Evolutionary conservation across 768 basidiomycete species (phyloP).

Genomic region (Fibroporia radiculosa): DNA sequence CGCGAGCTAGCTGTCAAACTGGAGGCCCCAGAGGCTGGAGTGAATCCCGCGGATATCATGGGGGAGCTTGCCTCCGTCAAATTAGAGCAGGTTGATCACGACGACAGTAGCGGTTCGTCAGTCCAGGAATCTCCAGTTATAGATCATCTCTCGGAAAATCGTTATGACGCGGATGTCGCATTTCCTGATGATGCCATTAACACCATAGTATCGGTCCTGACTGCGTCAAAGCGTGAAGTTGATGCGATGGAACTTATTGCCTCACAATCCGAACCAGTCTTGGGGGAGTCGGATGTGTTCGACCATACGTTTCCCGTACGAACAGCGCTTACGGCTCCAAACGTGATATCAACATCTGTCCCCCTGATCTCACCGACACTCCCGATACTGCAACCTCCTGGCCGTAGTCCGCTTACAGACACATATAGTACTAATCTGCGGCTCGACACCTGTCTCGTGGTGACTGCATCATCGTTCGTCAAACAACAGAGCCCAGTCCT

Average conservation of each 20-base stretch:
- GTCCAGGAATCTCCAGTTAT: background rate
- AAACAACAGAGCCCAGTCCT: slow-evolving; percentile 37
- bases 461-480: background rate
- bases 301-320: background rate
- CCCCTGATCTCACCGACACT: background rate
- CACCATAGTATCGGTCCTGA: slow-evolving; percentile 20
- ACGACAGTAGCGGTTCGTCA: background rate
- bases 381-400: background rate
- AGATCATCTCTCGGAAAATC: too few relatives aligned
- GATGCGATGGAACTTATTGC: background rate
- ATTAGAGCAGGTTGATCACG: background rate
- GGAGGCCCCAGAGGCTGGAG: slow-evolving; percentile 17
- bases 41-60: slow-evolving; percentile 36
- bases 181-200: slow-evolving; percentile 19
- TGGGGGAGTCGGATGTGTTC: too few relatives aligned
- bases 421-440: background rate
- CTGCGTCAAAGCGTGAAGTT: slow-evolving; percentile 10
- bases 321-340: background rate
- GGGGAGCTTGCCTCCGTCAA: slow-evolving; percentile 5
- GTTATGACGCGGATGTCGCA: background rate
- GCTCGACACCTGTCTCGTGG: background rate
- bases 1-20: slow-evolving; percentile 18
- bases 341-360: background rate
- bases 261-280: too few relatives aligned
- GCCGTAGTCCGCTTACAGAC: background rate